Percentiles rank a stretch among this genome's conserved stretches.
phyloP scores from a whole-genome alignment of 345 rosid species.

The Pistacia integerrima region DNA sequence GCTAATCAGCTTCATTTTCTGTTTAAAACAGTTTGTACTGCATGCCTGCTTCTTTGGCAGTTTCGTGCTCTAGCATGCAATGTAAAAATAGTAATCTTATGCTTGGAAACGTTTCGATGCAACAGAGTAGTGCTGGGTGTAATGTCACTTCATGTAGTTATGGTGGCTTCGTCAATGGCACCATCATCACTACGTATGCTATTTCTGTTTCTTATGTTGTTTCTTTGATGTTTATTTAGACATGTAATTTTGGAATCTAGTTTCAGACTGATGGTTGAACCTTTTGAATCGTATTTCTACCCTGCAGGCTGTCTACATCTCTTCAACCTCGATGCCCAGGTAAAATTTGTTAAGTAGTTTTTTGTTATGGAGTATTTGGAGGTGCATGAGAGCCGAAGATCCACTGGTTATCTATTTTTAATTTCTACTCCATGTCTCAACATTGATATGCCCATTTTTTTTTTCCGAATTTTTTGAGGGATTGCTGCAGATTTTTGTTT shows the following conservation, averaged over 20 bases:
- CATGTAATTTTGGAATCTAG: background rate
- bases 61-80: slow-evolving; percentile 96
- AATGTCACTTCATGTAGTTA: slow-evolving; percentile 80
- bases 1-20: slow-evolving; percentile 12
- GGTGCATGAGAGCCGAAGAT: background rate
- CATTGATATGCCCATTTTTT: background rate
- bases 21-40: slow-evolving; percentile 71
- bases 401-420: background rate
- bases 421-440: background rate
- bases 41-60: slow-evolving; percentile 82
- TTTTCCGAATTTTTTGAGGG: background rate
- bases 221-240: slow-evolving; percentile 2
- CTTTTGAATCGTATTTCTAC: slow-evolving; percentile 7
- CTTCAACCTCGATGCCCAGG: slow-evolving; percentile 96
- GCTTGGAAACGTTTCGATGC: slow-evolving; percentile 72
- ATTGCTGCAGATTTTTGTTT: background rate
- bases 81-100: slow-evolving; percentile 82
- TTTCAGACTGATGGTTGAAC: background rate
- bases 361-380: background rate
- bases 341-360: slow-evolving; percentile 27
- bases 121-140: slow-evolving; percentile 88
- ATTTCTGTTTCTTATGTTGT: slow-evolving; percentile 6
- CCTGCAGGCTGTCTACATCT: slow-evolving; percentile 70
- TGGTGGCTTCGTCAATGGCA: slow-evolving; percentile 76
- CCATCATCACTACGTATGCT: slow-evolving; percentile 68